Conservation (phyloP, 1,139 yeast species). For the Zhuliangozyma blackwelliae region DNA sequence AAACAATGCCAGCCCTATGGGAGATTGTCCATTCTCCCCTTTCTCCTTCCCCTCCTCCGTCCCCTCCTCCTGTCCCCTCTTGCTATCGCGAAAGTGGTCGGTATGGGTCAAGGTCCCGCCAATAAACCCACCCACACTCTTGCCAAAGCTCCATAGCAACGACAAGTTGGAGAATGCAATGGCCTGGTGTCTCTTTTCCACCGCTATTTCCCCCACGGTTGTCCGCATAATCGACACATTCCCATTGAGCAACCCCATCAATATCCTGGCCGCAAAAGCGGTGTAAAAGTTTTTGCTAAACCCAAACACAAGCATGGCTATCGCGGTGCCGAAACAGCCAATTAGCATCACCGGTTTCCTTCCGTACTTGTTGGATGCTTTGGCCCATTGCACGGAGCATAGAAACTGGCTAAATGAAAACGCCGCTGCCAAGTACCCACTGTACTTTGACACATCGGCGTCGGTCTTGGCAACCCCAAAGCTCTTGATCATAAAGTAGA, state of each 20-base stretch:
- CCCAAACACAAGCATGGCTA: constrained; percentile 49
- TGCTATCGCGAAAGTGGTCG: constrained; percentile 7
- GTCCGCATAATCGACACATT: constrained; percentile 61
- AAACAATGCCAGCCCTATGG: constrained; percentile 1
- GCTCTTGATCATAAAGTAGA: constrained; percentile 59
- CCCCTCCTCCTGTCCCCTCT: neutral
- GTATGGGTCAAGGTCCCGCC: constrained; percentile 5
- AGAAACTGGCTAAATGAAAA: constrained; percentile 54
- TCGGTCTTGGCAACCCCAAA: constrained; percentile 50
- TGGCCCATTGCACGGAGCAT: constrained; percentile 59
- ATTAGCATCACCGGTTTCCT: constrained; percentile 50
- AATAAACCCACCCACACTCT: constrained; percentile 8
- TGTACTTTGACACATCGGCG: constrained; percentile 50
- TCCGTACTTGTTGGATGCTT: constrained; percentile 51
- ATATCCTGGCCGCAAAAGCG: constrained; percentile 49
- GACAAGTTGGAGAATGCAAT: constrained; percentile 60
- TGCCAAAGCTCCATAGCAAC: constrained; percentile 54
- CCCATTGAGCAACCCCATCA: constrained; percentile 58
- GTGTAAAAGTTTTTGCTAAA: constrained; percentile 45
- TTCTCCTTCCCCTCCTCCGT: neutral
- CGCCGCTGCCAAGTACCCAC: constrained; percentile 55
- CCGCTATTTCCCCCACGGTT: constrained; percentile 55
- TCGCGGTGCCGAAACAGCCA: constrained; percentile 49
- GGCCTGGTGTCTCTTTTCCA: constrained; percentile 54
- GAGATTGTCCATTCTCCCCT: no score